Percentiles rank a stretch among this genome's conserved stretches.
Evolutionary conservation across 257 asterid species (phyloP).

Genomic region (Osmanthus fragrans): DNA sequence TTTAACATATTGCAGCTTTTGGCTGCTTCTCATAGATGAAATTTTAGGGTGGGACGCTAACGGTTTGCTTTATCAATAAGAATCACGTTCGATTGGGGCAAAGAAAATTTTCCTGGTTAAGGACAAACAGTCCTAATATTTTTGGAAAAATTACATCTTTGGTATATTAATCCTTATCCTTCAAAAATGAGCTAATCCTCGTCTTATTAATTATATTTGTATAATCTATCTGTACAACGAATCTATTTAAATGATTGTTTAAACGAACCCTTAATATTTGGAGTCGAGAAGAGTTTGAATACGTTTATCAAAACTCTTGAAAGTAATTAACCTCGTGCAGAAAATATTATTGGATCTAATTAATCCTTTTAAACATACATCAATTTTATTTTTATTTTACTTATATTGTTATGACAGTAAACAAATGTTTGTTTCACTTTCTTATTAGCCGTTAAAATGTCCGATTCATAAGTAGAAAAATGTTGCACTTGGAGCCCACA

Average conservation of each 20-base stretch:
- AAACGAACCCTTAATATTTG: too few relatives aligned
- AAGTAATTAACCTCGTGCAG: too few relatives aligned
- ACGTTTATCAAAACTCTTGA: not conserved
- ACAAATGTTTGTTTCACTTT: not conserved
- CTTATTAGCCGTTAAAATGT: slow-evolving; percentile 14
- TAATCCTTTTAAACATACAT: not conserved
- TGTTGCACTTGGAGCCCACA: slow-evolving; percentile 16
- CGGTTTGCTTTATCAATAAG: not conserved
- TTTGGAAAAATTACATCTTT: not conserved
- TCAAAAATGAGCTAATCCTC: not conserved
- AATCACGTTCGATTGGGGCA: slow-evolving; percentile 21
- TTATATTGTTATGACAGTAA: too few relatives aligned
- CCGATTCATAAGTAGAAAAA: slow-evolving; percentile 8
- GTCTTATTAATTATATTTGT: too few relatives aligned
- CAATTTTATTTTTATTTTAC: not conserved
- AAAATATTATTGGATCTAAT: not conserved
- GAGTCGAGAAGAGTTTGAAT: too few relatives aligned
- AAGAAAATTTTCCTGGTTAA: slow-evolving; percentile 1
- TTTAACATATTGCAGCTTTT: not conserved
- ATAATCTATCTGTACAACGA: not conserved
- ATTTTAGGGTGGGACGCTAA: not conserved
- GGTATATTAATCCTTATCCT: not conserved
- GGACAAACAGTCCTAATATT: not conserved
- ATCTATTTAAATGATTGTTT: not conserved
- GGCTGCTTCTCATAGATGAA: not conserved